These are phyloP conservation scores for Penicillium sp. DNA, from an alignment of 2,329 filamentous ascomycete species.

Conservation along the genomic window DNA sequence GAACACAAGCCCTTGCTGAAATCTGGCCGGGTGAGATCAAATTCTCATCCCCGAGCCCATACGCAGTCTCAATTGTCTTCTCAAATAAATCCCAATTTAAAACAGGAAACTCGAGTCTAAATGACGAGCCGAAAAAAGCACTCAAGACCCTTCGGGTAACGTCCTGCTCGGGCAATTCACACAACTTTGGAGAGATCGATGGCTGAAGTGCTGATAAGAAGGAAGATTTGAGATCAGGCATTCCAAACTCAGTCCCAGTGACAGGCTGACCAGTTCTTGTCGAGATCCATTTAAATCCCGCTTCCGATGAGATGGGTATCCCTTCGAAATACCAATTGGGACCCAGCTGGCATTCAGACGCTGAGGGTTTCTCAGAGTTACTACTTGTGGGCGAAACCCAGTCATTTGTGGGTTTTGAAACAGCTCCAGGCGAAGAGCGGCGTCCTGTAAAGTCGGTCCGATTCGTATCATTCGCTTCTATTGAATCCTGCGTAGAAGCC, in stretches of 20 bases:
- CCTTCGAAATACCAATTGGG: conserved; percentile 22
- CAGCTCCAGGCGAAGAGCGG: background rate
- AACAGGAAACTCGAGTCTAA: conserved; percentile 8
- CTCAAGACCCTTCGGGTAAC: conserved; percentile 1
- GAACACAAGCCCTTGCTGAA: conserved; percentile 14
- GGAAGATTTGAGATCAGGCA: background rate
- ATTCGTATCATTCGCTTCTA: background rate
- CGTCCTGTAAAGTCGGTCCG: background rate
- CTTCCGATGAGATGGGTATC: conserved; percentile 16
- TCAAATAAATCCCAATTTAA: conserved; percentile 11
- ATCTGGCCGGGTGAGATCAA: background rate
- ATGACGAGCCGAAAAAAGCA: conserved; percentile 6
- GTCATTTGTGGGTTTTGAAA: background rate
- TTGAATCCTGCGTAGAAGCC: background rate
- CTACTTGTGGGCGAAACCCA: background rate
- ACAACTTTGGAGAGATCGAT: background rate
- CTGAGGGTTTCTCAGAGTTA: background rate
- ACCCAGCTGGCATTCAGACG: conserved; percentile 8
- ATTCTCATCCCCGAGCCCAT: background rate
- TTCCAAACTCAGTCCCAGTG: conserved; percentile 9
- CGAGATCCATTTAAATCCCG: conserved; percentile 17
- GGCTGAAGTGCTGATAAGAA: background rate
- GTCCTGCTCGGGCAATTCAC: conserved; percentile 10
- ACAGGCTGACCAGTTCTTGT: conserved; percentile 14
- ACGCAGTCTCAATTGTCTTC: conserved; percentile 10